phyloP scores from a whole-genome alignment of 2,329 filamentous ascomycete genomes.

The Cyphellophora europaea region DNA sequence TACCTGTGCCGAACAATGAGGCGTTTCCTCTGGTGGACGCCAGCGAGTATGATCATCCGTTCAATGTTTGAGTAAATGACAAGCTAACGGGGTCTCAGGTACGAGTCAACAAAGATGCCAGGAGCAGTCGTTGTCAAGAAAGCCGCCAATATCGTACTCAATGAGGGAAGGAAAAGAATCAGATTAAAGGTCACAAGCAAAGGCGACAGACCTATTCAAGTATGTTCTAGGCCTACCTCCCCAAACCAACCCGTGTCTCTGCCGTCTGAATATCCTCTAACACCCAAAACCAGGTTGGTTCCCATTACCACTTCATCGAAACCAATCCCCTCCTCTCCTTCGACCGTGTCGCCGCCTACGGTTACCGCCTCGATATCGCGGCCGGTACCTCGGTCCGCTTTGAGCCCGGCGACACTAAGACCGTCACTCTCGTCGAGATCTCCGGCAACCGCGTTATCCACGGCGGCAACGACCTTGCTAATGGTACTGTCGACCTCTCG shows the following conservation, averaged over 20 bases:
- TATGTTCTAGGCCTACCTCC: constrained; percentile 25
- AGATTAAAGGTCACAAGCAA: constrained; percentile 70
- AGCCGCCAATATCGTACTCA: constrained; percentile 57
- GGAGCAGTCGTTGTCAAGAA: constrained; percentile 70
- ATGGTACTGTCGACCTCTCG: constrained; percentile 57
- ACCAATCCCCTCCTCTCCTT: constrained; percentile 86
- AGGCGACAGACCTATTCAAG: constrained; percentile 84
- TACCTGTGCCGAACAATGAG: constrained; percentile 63
- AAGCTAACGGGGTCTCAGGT: too few relatives aligned
- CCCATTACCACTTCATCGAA: constrained; percentile 94
- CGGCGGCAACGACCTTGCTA: constrained; percentile 73
- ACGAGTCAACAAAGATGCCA: constrained; percentile 55
- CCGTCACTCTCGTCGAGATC: constrained; percentile 82
- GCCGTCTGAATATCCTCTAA: too few relatives aligned
- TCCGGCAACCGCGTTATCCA: constrained; percentile 69
- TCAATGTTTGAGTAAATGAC: too few relatives aligned
- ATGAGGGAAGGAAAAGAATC: constrained; percentile 64
- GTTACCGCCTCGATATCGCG: constrained; percentile 78
- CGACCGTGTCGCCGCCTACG: constrained; percentile 72
- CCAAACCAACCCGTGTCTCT: neutral
- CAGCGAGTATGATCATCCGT: constrained; percentile 47
- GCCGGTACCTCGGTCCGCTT: constrained; percentile 89
- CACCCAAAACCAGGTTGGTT: constrained; percentile 73
- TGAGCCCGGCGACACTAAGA: constrained; percentile 86
- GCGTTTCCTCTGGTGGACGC: constrained; percentile 58